Percentiles rank a stretch among this genome's conserved stretches.
Evolutionary conservation across 2,329 filamentous ascomycete genomes (phyloP).

Genomic region (Pseudogymnoascus sp.): DNA sequence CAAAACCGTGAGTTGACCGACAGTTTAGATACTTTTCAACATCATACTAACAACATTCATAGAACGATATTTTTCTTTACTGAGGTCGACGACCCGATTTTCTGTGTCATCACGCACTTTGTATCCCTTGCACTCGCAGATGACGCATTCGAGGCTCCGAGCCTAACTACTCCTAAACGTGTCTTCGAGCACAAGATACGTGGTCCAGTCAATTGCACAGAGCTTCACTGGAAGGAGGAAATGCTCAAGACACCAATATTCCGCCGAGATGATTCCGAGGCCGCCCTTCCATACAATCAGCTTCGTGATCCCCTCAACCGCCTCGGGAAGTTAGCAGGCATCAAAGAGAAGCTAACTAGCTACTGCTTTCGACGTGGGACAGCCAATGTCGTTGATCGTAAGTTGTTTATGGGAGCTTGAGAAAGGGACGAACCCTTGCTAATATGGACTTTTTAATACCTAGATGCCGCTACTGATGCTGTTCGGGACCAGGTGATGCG

Average conservation of each 20-base stretch:
- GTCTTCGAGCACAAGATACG: slow-evolving; percentile 16
- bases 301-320: slow-evolving; percentile 13
- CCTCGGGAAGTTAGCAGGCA: slow-evolving; percentile 10
- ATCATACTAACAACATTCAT: slow-evolving; percentile 12
- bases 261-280: slow-evolving; percentile 1
- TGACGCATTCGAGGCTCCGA: slow-evolving; percentile 13
- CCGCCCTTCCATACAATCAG: slow-evolving; percentile 5
- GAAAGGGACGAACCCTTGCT: neutral
- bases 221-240: slow-evolving; percentile 3
- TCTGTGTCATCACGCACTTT: slow-evolving; percentile 17
- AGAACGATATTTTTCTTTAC: slow-evolving; percentile 19
- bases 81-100: slow-evolving; percentile 16
- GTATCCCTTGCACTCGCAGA: slow-evolving; percentile 14
- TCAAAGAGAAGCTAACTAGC: slow-evolving; percentile 16
- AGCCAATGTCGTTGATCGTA: slow-evolving; percentile 19
- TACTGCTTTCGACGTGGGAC: slow-evolving; percentile 19
- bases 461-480: slow-evolving; percentile 10
- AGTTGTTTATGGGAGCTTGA: slow-evolving; percentile 10
- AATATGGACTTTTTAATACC: neutral
- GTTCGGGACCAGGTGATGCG: slow-evolving; percentile 12
- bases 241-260: slow-evolving; percentile 10
- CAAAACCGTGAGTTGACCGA: slow-evolving; percentile 16
- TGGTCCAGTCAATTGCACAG: slow-evolving; percentile 3
- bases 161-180: slow-evolving; percentile 13
- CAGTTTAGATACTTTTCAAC: neutral